Evolutionary conservation across 441 rosid genomes (phyloP), one percentile per base, ranked within the genome.

Genomic region (Croton laevigatus): DNA sequence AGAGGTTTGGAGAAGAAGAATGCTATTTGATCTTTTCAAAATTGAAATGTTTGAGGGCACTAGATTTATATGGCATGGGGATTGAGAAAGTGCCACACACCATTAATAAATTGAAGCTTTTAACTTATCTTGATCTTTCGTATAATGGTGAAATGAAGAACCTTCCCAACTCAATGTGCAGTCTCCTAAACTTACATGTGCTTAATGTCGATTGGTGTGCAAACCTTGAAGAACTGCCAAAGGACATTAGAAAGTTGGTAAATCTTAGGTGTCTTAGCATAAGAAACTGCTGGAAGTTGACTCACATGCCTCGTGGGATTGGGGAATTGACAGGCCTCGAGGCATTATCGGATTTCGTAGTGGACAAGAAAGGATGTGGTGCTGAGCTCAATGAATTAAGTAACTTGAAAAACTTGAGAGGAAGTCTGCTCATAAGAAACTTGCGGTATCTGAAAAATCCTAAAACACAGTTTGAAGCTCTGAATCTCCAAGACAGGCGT

Each of bases 241-340:
- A 3, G 4, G 69, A 46, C 38, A 63, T 78, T 9, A 10, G 11
- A 6, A 51, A 66, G 22, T 34, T 71, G 60, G 23, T 55, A 1
- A 80, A 63, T 48, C 79, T 81, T 6, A 60, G 44, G 65, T 49
- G 52, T 61, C 70, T 81, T 8, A 11, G 44, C 11, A 13, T n/a
- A 51, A 49, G 42, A 1, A 22, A 46, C 0, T 78, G 74, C 57
- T 0, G 0, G 0, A 1, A 3, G 0, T 54, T 81, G 32, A 71
- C 34, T 2, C 55, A 63, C 14, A 59, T 75, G 78, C 80, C 80
- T 5, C 6, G 38, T 0, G 80, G 78, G 23, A 19, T 81, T 12
- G 78, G 72, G 14, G 14, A 67, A 34, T 13, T 81, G 59, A 58
- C 68, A 3, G 22, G 53, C 8, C 71, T 81, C 6, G 73, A 40